Evolutionary conservation across 129 eudicot species (phyloP).

Genomic region (Silybum marianum): DNA sequence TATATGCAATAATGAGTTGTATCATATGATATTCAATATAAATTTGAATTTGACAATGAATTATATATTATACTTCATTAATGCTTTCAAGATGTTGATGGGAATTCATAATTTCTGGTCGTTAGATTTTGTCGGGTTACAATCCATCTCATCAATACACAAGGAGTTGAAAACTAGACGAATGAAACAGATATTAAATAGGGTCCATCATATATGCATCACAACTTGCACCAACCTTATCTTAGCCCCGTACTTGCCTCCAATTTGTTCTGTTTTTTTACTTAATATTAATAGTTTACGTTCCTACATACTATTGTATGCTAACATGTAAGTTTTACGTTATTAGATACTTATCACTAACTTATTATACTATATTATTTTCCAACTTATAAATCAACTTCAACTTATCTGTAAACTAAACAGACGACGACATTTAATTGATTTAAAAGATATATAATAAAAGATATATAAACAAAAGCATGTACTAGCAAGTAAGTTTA

Average conservation of each 20-base stretch:
- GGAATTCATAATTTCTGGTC: conserved; percentile 7
- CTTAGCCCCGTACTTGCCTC: neutral
- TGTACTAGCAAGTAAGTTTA: conserved; percentile 23
- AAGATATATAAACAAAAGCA: conserved; percentile 21
- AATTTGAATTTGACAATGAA: conserved; percentile 12
- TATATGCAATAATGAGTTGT: conserved; percentile 14
- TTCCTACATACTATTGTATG: neutral
- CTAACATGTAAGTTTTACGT: neutral
- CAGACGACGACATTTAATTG: neutral
- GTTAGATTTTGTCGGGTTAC: conserved; percentile 5
- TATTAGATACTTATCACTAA: neutral
- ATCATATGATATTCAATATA: conserved; percentile 11
- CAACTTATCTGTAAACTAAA: neutral
- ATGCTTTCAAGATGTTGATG: conserved; percentile 2
- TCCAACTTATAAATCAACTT: neutral
- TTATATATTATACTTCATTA: conserved; percentile 19
- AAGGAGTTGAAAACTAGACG: neutral
- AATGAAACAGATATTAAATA: neutral
- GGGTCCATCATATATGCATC: neutral
- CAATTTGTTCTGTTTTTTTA: neutral
- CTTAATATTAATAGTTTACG: neutral
- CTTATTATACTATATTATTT: neutral
- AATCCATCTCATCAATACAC: neutral
- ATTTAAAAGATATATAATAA: conserved; percentile 16
- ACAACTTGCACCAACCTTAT: neutral